Evolutionary conservation across 108 stramenopile genomes (phyloP), one percentile per base, ranked within the genome.

Genomic region (Skeletonema marinoi): DNA sequence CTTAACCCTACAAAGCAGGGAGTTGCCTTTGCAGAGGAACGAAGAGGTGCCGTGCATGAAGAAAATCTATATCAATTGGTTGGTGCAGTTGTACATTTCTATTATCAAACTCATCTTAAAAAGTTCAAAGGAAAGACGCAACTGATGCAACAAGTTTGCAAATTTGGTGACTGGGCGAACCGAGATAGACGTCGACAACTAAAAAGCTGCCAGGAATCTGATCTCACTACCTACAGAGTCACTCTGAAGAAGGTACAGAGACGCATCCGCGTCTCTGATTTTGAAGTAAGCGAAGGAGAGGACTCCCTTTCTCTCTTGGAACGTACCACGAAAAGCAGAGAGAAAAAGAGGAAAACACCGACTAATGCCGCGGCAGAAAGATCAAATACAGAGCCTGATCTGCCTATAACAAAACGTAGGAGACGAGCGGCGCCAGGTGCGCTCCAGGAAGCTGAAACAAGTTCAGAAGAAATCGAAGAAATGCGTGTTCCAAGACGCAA

Each of bases 1-100:
- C 70, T 92, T 6, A 89, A 88, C 58, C 89, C 91, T 3, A 92
- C 91, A 41, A 92, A 92, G 62, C 88, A 91, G 58, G 86, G 85
- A 54, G 62, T 86, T 50, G 77, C 82, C 12, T 78, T 83, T 56
- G 67, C 41, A n/a, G 82, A 83, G 64, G 74, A 83, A 48, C 36
- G 36, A n/a, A 19, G 68, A 38, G 82, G 82, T 2, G 19, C 32
- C 29, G 68, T 65, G 25, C 78, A 78, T 32, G 66, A 75, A 60
- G 68, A 81, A 32, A 87, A 87, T 61, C 62, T 87, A 56, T 82
- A 71, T 54, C 30, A 61, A 32, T 80, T 68, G 69, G 73, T 82
- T 31, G 86, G 86, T 38, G 84, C 81, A 32, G 51, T 85, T 0
- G 71, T 62, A 0, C 38, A 66, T 16, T 61, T 78, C 42, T 87